Evolutionary conservation across 1,139 yeast species (phyloP).

Genomic region (Debaryomycetaceae sp.): DNA sequence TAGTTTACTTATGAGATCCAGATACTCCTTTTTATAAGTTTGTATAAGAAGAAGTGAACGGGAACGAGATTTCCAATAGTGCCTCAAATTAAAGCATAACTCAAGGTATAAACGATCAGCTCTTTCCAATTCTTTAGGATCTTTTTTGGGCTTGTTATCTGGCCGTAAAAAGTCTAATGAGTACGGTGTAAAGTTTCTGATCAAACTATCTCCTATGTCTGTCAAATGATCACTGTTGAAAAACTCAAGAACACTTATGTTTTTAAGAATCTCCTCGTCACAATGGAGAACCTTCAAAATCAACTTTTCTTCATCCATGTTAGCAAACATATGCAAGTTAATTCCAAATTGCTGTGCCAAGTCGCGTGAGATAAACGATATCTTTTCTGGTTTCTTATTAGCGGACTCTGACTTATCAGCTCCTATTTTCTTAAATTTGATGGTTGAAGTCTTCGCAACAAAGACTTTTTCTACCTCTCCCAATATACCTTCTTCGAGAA

Average conservation of each 20-base stretch:
- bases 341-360: conserved; percentile 86
- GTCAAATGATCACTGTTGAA: conserved; percentile 69
- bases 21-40: conserved; percentile 72
- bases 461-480: conserved; percentile 78
- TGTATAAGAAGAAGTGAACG: conserved; percentile 65
- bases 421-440: conserved; percentile 33
- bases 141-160: conserved; percentile 47
- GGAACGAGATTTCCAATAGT: conserved; percentile 87
- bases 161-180: conserved; percentile 46
- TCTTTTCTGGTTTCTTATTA: conserved; percentile 36
- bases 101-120: conserved; percentile 80
- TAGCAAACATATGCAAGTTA: conserved; percentile 77
- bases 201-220: conserved; percentile 65
- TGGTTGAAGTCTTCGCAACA: conserved; percentile 54
- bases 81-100: conserved; percentile 70
- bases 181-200: conserved; percentile 72
- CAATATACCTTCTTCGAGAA: conserved; percentile 69
- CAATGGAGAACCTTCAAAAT: conserved; percentile 68
- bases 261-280: conserved; percentile 64
- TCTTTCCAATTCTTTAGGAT: conserved; percentile 65
- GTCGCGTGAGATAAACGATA: conserved; percentile 72
- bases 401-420: conserved; percentile 11
- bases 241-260: conserved; percentile 75
- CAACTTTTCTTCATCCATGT: conserved; percentile 58
- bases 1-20: conserved; percentile 62